These are phyloP conservation scores for Monoraphidium neglectum DNA, from an alignment of 139 green algal genomes.

Conservation along the genomic window DNA sequence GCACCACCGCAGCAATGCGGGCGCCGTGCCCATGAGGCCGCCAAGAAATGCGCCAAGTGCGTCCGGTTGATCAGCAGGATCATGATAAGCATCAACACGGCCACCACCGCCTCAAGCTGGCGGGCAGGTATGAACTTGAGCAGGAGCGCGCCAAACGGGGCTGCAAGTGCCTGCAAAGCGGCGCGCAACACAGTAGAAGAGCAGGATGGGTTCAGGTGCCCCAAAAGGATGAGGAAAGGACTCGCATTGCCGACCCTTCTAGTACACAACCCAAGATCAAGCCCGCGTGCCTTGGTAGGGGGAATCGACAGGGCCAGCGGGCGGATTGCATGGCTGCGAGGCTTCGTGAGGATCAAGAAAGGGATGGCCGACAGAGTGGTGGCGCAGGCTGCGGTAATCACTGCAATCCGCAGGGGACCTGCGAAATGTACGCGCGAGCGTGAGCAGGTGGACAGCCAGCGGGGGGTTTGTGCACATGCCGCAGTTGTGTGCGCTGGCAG, in stretches of 20 bases:
- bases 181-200: background rate
- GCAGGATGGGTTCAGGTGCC: background rate
- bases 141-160: background rate
- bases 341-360: slow-evolving; percentile 2
- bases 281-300: background rate
- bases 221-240: background rate
- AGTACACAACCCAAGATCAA: background rate
- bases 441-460: background rate
- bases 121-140: slow-evolving; percentile 5
- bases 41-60: no score
- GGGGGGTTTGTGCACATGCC: background rate
- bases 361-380: background rate
- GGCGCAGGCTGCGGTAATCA: background rate
- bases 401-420: background rate
- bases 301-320: slow-evolving; percentile 6
- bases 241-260: background rate
- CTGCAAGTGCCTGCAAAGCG: slow-evolving; percentile 1
- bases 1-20: no score
- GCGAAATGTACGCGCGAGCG: background rate
- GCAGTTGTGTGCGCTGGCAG: no score
- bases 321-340: background rate
- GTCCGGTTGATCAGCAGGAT: background rate
- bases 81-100: background rate
- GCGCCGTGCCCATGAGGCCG: no score
- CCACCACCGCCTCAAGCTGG: background rate